phyloP scores from a whole-genome alignment of 108 stramenopile species.

The Asterionellopsis glacialis region DNA sequence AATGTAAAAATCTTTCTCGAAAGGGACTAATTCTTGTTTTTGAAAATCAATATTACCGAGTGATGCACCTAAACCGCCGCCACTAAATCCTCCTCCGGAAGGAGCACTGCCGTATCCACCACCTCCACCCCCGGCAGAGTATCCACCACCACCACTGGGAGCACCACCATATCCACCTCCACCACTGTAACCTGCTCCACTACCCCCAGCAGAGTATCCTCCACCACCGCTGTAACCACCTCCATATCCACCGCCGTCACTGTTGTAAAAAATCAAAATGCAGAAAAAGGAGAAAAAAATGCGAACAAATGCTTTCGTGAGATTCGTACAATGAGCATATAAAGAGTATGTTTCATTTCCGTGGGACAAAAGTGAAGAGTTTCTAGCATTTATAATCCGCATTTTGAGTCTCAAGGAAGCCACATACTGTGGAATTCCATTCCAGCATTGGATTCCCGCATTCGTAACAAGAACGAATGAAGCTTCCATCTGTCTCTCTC shows the following conservation, averaged over 20 bases:
- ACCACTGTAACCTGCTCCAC: conserved; percentile 43
- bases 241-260: conserved; percentile 18
- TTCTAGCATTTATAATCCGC: too few relatives aligned
- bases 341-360: too few relatives aligned
- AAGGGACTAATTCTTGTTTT: conserved; percentile 76
- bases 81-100: conserved; percentile 35
- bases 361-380: too few relatives aligned
- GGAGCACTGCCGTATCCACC: conserved; percentile 22
- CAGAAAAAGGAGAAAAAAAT: conserved; percentile 2
- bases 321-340: too few relatives aligned
- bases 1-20: conserved; percentile 99
- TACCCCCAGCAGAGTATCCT: conserved; percentile 29
- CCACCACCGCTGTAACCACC: conserved; percentile 30
- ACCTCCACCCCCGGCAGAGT: conserved; percentile 23
- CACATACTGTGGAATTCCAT: too few relatives aligned
- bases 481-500: too few relatives aligned
- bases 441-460: too few relatives aligned
- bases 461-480: too few relatives aligned
- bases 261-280: background rate
- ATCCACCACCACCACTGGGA: conserved; percentile 20
- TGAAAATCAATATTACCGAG: conserved; percentile 80
- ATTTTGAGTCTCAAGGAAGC: too few relatives aligned
- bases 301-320: background rate
- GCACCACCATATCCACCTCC: conserved; percentile 62
- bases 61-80: conserved; percentile 59